Evolutionary conservation across 2,329 filamentous ascomycete genomes (phyloP).

Genomic region (Torrubiella hemipterigena): DNA sequence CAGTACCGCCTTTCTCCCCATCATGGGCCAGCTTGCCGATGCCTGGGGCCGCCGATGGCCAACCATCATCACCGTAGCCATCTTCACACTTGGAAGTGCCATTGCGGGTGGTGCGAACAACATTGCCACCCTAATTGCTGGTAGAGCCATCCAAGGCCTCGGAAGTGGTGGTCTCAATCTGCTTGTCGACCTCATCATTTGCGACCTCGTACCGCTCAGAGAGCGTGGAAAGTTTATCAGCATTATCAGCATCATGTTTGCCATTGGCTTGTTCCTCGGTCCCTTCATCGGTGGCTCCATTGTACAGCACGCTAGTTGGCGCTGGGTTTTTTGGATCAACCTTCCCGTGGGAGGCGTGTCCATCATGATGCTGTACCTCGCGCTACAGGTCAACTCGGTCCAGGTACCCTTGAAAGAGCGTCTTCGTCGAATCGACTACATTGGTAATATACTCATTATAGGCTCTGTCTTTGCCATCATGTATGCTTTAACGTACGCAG

Average conservation of each 20-base stretch:
- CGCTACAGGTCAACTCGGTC: too few relatives aligned
- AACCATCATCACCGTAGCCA: constrained; percentile 21
- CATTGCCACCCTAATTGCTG: constrained; percentile 32
- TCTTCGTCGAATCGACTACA: background rate
- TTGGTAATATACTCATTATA: constrained; percentile 8
- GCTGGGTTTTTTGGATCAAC: constrained; percentile 28
- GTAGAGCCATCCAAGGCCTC: constrained; percentile 31
- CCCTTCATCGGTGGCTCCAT: constrained; percentile 14
- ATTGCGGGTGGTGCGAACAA: constrained; percentile 32
- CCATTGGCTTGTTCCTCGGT: constrained; percentile 16
- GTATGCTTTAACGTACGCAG: constrained; percentile 3
- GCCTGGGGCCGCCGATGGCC: constrained; percentile 34
- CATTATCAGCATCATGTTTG: constrained; percentile 17
- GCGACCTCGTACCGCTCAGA: constrained; percentile 32
- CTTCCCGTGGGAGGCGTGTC: constrained; percentile 21
- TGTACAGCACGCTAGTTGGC: constrained; percentile 16
- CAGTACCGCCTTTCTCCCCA: constrained; percentile 26
- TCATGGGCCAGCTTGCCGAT: constrained; percentile 33
- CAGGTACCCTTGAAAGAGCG: background rate
- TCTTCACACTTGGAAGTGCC: constrained; percentile 37
- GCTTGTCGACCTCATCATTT: constrained; percentile 12
- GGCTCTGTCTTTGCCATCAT: constrained; percentile 16
- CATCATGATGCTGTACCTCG: constrained; percentile 5
- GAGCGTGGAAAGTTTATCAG: constrained; percentile 27
- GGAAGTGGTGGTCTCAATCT: constrained; percentile 19